Evolutionary conservation across 2,329 filamentous ascomycete genomes (phyloP).

Genomic region (Pseudogymnoascus sp.): DNA sequence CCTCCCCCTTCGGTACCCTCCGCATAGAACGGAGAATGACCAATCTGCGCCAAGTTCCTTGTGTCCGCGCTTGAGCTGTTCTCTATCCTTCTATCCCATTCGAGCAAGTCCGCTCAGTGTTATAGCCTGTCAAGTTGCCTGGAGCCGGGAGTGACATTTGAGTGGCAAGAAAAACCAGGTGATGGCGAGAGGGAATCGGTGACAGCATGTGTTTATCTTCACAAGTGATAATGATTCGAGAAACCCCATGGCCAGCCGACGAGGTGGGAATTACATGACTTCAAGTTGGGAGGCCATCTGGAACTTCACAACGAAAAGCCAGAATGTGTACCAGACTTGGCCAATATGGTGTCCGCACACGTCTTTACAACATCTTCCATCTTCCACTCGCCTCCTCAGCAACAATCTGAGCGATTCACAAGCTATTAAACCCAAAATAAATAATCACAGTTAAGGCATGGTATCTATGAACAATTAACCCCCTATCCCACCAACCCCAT

Average conservation of each 20-base stretch:
- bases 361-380: background rate
- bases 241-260: background rate
- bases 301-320: background rate
- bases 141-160: background rate
- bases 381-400: background rate
- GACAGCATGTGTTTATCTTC: background rate
- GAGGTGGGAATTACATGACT: background rate
- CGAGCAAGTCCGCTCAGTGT: too few species aligned
- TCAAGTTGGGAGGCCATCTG: background rate
- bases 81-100: too few species aligned
- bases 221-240: background rate
- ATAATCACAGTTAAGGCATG: background rate
- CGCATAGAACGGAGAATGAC: too few species aligned
- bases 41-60: background rate
- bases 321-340: background rate
- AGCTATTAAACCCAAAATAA: background rate
- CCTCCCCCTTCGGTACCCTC: background rate
- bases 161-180: background rate
- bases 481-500: slow-evolving; percentile 1
- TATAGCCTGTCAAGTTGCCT: background rate
- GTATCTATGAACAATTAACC: slow-evolving; percentile 1
- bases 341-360: background rate
- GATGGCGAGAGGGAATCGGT: background rate
- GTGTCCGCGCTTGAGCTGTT: too few species aligned
- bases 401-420: background rate